Conservation (phyloP, 208 protist species). For the Strigomonas culicis region DNA sequence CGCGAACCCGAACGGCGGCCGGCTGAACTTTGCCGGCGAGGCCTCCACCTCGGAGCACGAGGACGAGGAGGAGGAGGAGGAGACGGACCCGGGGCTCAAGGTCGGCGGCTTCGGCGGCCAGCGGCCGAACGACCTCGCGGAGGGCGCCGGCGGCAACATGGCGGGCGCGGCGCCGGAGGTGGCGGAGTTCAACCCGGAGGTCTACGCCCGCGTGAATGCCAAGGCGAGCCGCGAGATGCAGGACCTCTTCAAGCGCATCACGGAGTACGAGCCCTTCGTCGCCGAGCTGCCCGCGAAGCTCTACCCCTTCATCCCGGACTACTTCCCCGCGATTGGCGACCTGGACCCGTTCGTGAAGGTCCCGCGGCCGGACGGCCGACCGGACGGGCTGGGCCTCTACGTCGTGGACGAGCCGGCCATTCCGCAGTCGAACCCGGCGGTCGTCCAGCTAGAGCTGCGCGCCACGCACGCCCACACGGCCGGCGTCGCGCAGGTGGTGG, state of each 20-base stretch:
- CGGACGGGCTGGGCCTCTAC: constrained; percentile 90
- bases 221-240: constrained; percentile 90
- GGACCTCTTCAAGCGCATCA: constrained; percentile 97
- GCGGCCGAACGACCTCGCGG: constrained; percentile 55
- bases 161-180: constrained; percentile 1
- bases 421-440: constrained; percentile 94
- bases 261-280: constrained; percentile 90
- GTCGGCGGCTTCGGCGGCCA: constrained; percentile 55
- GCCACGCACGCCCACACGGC: constrained; percentile 73
- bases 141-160: constrained; percentile 24
- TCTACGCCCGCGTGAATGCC: constrained; percentile 82
- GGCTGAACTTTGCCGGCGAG: constrained; percentile 23
- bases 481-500: constrained; percentile 72
- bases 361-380: constrained; percentile 89
- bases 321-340: constrained; percentile 96
- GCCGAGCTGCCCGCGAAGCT: constrained; percentile 95
- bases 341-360: constrained; percentile 98
- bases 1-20: constrained; percentile 6
- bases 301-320: constrained; percentile 97
- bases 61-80: constrained; percentile 28
- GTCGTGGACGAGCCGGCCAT: constrained; percentile 96
- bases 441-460: constrained; percentile 86
- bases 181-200: constrained; percentile 79
- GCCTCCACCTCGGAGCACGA: constrained; percentile 20
- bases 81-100: constrained; percentile 18